Base-by-base conservation (phyloP, 768 basidiomycete species). In the Lactarius deliciosus region DNA sequence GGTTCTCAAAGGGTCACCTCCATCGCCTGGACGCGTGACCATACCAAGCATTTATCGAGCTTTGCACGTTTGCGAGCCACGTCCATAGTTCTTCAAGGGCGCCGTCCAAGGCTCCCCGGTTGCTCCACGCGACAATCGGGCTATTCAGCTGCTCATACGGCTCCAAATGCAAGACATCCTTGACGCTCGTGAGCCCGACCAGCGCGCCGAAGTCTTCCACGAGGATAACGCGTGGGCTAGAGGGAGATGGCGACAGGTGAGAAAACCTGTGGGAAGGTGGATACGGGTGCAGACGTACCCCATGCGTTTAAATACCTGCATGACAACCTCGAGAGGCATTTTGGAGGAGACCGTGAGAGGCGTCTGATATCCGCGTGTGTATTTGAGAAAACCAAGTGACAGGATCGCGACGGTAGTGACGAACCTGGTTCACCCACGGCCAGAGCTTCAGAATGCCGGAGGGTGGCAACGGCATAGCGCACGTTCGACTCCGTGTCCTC, bases 271-370 rank as follows among this genome's bases (percentile, higher is more conserved):
- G 32, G 20, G 68, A 53, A 30, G 36, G 54, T 38, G 20, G 22
- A 61, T 32, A 36, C 41, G 38, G 47, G 32, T 34, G 57, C 60
- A 16, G 9, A 82, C 93, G 71, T 73, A 97, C 97, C 97, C 97
- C 90, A 99, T 92, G 56, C 94, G 85, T 75, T 96, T 93, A 82
- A 98, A 99, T 32, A 99, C 79, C 74, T 99, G 94, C 91, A 97
- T 94, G 9, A 96, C 94, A 63, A 98, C 94, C 76, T 99, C 97
- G 53, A 99, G 80, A 0, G 95, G 94, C 47, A 97, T 83, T 69
- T 92, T 92, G 1, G 94, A 90, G 7, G 94, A 90, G 13, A 97
- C 95, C 0, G 92, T 94, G 73, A 99, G 83, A 0, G 96, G 95
- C 0, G 94, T 96, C 97, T 99, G 74, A 55, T 30, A 30, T 43